Evolutionary conservation across 2,329 filamentous ascomycete species (phyloP).

Genomic region (Diplodia mutila): DNA sequence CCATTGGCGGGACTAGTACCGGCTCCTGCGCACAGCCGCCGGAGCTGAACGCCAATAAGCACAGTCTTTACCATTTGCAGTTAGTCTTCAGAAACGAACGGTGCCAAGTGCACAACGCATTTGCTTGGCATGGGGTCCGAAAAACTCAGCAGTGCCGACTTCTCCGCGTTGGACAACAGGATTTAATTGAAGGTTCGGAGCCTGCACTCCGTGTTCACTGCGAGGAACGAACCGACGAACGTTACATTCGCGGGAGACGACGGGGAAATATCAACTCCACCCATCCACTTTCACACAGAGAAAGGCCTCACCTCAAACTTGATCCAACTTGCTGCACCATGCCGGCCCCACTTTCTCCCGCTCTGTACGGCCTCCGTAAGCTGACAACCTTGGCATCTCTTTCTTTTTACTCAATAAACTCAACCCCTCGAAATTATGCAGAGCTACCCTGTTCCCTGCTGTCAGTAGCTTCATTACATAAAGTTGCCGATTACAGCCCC

Average conservation of each 20-base stretch:
- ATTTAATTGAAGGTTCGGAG: neutral
- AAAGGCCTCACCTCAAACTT: neutral
- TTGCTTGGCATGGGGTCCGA: conserved; percentile 11
- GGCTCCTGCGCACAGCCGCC: neutral
- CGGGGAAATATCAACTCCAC: neutral
- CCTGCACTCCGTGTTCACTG: neutral
- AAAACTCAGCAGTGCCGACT: neutral
- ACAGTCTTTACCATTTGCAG: neutral
- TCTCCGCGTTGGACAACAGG: neutral
- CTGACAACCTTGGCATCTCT: neutral
- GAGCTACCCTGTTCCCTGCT: neutral
- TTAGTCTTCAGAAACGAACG: neutral
- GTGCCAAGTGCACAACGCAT: neutral
- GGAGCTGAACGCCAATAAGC: conserved; percentile 2
- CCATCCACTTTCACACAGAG: neutral
- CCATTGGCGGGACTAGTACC: neutral
- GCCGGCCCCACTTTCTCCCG: neutral
- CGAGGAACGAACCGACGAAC: neutral
- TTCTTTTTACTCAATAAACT: neutral
- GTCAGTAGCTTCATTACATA: neutral
- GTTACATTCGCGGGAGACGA: neutral
- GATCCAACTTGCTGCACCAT: too few relatives aligned
- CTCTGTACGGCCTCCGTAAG: neutral
- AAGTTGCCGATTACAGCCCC: neutral
- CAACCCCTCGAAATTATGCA: neutral